Evolutionary conservation across 306 rosid species (phyloP).

Genomic region (Senna siamea): DNA sequence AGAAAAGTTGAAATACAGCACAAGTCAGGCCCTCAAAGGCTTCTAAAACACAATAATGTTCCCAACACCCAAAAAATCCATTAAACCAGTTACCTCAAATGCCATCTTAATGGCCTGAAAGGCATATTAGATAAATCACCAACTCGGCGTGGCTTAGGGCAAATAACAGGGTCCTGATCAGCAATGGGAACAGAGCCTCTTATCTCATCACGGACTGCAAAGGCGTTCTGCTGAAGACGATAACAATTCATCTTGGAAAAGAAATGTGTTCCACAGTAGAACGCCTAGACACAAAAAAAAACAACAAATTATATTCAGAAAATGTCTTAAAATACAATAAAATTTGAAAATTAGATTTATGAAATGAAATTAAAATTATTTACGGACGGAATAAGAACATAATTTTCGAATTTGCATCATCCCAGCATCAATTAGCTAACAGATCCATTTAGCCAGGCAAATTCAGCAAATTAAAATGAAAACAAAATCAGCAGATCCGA

Average conservation of each 20-base stretch:
- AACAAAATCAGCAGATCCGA: not conserved
- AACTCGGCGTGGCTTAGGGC: conserved; percentile 85
- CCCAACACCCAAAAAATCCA: not conserved
- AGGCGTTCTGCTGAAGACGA: conserved; percentile 83
- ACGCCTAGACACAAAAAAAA: conserved; percentile 53
- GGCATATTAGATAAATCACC: conserved; percentile 59
- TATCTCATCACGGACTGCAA: conserved; percentile 63
- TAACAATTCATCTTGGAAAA: conserved; percentile 67
- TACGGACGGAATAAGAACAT: not conserved
- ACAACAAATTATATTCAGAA: conserved; percentile 17
- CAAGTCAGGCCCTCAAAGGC: conserved; percentile 27
- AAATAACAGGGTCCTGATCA: conserved; percentile 70
- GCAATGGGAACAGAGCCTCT: conserved; percentile 45
- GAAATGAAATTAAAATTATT: not conserved
- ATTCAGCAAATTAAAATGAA: not conserved
- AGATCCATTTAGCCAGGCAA: conserved; percentile 12
- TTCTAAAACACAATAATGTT: conserved; percentile 18
- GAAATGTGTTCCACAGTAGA: conserved; percentile 52
- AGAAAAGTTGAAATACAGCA: conserved; percentile 20
- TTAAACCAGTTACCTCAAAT: conserved; percentile 49
- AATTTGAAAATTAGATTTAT: not conserved
- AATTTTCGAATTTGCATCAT: not conserved
- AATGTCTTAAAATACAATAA: not conserved
- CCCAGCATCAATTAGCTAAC: not conserved
- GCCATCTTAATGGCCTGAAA: conserved; percentile 61